phyloP scores from a whole-genome alignment of 139 green algal genomes.

The Chlorokybus atmophyticus region DNA sequence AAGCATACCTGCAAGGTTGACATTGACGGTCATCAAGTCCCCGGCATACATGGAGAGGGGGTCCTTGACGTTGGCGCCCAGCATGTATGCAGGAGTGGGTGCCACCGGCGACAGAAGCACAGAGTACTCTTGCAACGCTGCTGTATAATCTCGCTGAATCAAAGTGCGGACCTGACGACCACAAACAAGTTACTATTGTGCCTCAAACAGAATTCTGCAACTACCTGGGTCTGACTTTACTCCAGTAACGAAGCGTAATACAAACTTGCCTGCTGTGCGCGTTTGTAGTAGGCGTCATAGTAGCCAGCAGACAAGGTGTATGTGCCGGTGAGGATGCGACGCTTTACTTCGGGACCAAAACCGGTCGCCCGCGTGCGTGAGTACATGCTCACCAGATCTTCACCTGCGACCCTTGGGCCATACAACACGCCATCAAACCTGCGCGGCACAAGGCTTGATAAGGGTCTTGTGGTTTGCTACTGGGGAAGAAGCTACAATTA shows the following conservation, averaged over 20 bases:
- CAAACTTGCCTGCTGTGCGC: conserved; percentile 65
- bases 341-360: conserved; percentile 73
- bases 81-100: conserved; percentile 65
- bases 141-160: conserved; percentile 38
- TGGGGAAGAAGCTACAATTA: too few relatives aligned
- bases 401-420: not conserved
- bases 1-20: conserved; percentile 88
- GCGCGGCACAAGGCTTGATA: too few relatives aligned
- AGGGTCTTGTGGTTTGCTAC: too few relatives aligned
- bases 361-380: conserved; percentile 38
- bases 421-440: not conserved
- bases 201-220: not conserved
- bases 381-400: conserved; percentile 48
- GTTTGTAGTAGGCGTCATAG: conserved; percentile 94
- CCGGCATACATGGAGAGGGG: conserved; percentile 67
- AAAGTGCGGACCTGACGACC: conserved; percentile 66
- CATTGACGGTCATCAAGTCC: conserved; percentile 92
- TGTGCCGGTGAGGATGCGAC: conserved; percentile 94
- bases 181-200: not conserved
- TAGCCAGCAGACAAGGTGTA: conserved; percentile 90
- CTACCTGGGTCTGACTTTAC: not conserved
- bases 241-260: not conserved
- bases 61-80: conserved; percentile 65
- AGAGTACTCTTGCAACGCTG: conserved; percentile 37
- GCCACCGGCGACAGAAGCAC: conserved; percentile 65